phyloP scores from a whole-genome alignment of 805 yeast genomes.

The Lipomyces japonicus region DNA sequence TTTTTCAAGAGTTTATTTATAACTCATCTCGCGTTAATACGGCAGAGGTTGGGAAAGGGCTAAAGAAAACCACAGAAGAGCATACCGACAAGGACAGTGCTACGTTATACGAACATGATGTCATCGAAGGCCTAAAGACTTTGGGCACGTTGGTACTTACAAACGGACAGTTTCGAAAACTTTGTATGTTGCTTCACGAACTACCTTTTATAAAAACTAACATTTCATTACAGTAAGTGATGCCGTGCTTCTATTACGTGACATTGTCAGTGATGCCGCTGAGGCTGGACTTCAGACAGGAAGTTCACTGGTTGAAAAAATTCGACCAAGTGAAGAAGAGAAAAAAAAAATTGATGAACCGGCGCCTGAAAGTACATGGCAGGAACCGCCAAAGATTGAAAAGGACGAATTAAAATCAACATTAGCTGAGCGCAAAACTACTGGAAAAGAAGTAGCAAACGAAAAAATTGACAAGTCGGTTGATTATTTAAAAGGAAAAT shows the following conservation, averaged over 20 bases:
- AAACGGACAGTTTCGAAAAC: conserved; percentile 28
- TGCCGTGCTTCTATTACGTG: conserved; percentile 18
- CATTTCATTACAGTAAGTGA: conserved; percentile 14
- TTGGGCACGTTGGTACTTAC: conserved; percentile 23
- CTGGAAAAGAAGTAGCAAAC: conserved; percentile 1
- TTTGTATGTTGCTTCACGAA: conserved; percentile 20
- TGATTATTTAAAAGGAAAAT: conserved; percentile 11
- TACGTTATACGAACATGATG: conserved; percentile 16
- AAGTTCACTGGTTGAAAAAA: conserved; percentile 6
- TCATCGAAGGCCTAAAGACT: conserved; percentile 11
- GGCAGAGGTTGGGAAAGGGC: not conserved
- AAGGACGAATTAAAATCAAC: not conserved
- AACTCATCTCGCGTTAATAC: conserved; percentile 12
- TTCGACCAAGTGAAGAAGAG: conserved; percentile 21
- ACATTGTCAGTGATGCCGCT: conserved; percentile 11
- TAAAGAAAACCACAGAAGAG: not conserved
- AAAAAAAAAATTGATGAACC: conserved; percentile 17
- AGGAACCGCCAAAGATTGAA: conserved; percentile 13
- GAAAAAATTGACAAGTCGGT: not conserved
- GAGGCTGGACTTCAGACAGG: conserved; percentile 4
- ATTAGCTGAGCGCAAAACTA: not conserved
- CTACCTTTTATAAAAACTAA: no score
- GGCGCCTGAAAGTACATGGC: conserved; percentile 20
- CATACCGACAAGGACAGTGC: conserved; percentile 8
- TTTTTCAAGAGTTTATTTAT: conserved; percentile 26